Base-by-base conservation (phyloP, 768 basidiomycete species). In the Melanogaster broomeanus region DNA sequence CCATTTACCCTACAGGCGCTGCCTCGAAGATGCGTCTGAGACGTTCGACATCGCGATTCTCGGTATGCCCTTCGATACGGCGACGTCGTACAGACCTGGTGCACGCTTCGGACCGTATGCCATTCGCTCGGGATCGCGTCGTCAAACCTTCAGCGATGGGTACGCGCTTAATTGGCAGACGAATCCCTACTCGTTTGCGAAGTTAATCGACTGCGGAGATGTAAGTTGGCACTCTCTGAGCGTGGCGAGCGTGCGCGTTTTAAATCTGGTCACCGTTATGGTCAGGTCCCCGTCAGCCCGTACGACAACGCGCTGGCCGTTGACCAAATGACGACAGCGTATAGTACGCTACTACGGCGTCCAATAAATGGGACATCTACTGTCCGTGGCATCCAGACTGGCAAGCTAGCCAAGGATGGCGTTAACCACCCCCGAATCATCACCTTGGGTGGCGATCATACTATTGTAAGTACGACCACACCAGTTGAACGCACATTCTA, bases 71-170 rank as follows among this genome's bases (percentile, higher is more conserved):
- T 88, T 88, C 58, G 85, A 89, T 60, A 88, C 86, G 1, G 75
- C 70, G 5, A 79, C 82, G 1, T 69, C 73, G 2, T 78, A 72
- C 54, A 63, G 77, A 3, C 72, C 64, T 19, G 90, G 88, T 4
- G 89, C 90, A 8, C 80, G 90, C 9, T 93, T 93, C 68, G 90
- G 90, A 8, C 89, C 89, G 1, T 84, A 80, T 60, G 90, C 83
- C 12, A 88, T 93, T 54, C 81, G 91, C 40, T 84, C 83, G 4
- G 88, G 87, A 6, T 85, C 83, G 61, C 72, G 85, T 31, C 73
- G 84, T 6, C 84, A 86, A 59, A 65, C 80, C 54, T 74, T 76
- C 44, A 74, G 77, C 67, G 80, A 74, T 21, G 74, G 81, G 5
- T 88, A 85, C 62, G 84, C 84, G 0, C 67, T 87, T 42, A 72